Base-by-base conservation (phyloP, 345 rosid species). In the Citrus cavaleriei region DNA sequence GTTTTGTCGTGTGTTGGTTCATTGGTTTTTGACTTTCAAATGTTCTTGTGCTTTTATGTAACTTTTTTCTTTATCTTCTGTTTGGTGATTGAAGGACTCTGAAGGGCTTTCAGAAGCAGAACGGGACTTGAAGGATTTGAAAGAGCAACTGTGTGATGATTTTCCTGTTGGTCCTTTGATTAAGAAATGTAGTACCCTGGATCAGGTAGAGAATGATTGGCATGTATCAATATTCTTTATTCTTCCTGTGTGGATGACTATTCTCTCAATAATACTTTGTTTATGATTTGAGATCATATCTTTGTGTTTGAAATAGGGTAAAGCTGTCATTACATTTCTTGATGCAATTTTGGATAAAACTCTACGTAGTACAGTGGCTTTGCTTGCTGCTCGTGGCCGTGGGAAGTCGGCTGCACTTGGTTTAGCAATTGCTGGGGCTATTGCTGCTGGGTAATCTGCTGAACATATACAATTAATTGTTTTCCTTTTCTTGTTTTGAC, bases 361-460 rank as follows among this genome's bases (percentile, higher is more conserved):
- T 21, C 91, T 92, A 40, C 90, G 89, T 71, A 91, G 93, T 81
- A 94, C 95, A 71, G 90, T 93, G 85, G 97, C 99, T 75, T 87
- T 94, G 85, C 94, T 96, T 80, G 98, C 98, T 80, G 90, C 97
- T 81, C 94, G 99, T 78, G 99, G 99, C 61, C 98, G 98, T 85
- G 98, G 99, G 42, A 95, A 95, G 85, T 95, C 99, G 10, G 97
- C 98, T 79, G 96, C 98, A 68, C 98, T 95, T 71, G 99, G 99
- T 79, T 83, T 95, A 77, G 93, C 98, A 27, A 84, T 95, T 61
- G 87, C 98, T 67, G 99, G 97, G 70, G 98, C 99, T 81, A 80
- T 95, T 85, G 95, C 98, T 74, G 93, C 99, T 37, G 97, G 98
- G 99, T 95, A 90, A 71, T 73, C 61, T 76, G 37, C 70, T 73